Evolutionary conservation across 306 rosid species (phyloP).

Genomic region (Erythrophleum fordii): DNA sequence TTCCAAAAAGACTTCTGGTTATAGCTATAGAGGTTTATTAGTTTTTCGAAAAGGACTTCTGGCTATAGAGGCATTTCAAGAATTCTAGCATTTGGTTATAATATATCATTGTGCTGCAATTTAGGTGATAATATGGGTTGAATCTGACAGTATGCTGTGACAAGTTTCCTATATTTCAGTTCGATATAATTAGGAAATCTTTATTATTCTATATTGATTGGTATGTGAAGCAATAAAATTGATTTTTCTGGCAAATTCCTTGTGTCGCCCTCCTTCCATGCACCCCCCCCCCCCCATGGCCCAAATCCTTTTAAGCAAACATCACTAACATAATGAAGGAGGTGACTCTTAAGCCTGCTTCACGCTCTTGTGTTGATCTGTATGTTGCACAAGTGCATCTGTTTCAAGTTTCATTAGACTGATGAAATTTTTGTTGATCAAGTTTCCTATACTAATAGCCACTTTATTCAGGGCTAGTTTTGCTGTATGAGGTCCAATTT

Average conservation of each 20-base stretch:
- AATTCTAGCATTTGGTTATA: background rate
- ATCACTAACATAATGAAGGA: background rate
- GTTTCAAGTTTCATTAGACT: background rate
- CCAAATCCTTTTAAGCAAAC: background rate
- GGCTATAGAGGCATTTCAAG: background rate
- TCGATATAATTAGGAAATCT: background rate
- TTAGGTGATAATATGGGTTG: background rate
- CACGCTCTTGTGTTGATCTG: background rate
- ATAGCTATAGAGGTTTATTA: background rate
- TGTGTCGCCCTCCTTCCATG: too few species aligned
- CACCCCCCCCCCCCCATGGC: background rate
- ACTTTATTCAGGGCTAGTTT: background rate
- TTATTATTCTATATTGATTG: constrained; percentile 1
- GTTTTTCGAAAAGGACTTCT: background rate
- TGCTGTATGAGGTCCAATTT: background rate
- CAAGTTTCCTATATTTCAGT: background rate
- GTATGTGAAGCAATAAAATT: background rate
- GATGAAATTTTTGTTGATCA: background rate
- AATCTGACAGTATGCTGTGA: background rate
- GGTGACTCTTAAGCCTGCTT: constrained; percentile 17
- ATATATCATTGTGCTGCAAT: background rate
- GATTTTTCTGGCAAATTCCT: background rate
- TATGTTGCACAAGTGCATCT: background rate
- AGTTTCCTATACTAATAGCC: background rate
- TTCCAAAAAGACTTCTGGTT: background rate